Percentiles rank a stretch among this genome's conserved stretches.
Evolutionary conservation across 305 asterid genomes (phyloP).

Genomic region (Rubia tinctorum): DNA sequence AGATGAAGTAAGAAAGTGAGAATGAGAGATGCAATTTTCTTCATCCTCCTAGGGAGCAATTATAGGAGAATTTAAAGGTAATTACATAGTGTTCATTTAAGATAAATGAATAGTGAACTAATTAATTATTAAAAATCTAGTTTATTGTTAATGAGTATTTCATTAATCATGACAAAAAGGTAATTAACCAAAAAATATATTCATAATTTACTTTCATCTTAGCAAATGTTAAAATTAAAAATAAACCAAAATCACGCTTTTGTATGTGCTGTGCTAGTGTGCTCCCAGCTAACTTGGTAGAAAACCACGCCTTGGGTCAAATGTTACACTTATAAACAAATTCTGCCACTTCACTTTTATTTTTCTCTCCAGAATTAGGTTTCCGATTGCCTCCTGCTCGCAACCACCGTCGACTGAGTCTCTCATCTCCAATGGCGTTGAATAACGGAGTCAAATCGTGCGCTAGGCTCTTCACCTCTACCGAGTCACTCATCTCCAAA

Average conservation of each 20-base stretch:
- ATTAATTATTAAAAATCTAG: no score
- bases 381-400: neutral
- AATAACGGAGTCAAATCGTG: conserved; percentile 29
- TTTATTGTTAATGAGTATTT: no score
- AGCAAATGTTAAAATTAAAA: no score
- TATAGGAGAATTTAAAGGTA: no score
- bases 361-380: neutral
- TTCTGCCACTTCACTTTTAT: neutral
- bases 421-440: conserved; percentile 22
- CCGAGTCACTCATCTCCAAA: conserved; percentile 29
- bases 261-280: neutral
- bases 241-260: neutral
- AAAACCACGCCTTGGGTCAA: neutral
- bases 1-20: no score
- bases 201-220: no score
- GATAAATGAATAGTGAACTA: no score
- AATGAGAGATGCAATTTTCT: no score
- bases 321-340: neutral
- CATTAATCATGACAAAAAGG: no score
- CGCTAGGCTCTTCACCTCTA: conserved; percentile 27
- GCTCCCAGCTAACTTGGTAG: neutral
- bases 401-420: neutral
- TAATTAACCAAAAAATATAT: no score
- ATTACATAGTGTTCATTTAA: no score
- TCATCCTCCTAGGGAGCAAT: no score